Evolutionary conservation across 257 asterid species (phyloP), one percentile per base, ranked within the genome.

Genomic region (Primulina tabacum): DNA sequence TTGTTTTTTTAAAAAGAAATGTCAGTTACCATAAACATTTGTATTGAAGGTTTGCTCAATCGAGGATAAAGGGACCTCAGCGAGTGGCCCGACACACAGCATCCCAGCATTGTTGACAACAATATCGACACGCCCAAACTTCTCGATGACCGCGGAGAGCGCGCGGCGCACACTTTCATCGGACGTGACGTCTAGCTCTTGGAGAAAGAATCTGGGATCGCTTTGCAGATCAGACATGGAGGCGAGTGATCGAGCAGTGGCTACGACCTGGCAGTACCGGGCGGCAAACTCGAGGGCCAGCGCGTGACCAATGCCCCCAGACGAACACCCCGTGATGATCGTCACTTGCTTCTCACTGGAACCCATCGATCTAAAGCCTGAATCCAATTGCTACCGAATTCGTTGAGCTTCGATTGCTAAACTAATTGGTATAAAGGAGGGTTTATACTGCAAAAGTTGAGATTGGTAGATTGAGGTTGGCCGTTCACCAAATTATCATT

Each of bases 301-400:
- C 35, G 96, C 89, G 85, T 93, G 94, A 73, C 99, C 99, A 38
- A 93, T 89, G 6, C 99, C 99, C 9, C 97, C 99, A 50, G 38
- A 47, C 61, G 97, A 84, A 75, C 99, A 93, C 0, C 97, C 99
- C 0, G 97, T 90, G 28, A 93, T 78, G 60, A 93, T 34, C 69
- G 90, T 96, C 59, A 92, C 92, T 61, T 70, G 83, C 74, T 82
- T 84, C 73, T 75, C 84, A 73, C 65, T 37, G 61, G 20, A 21
- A 17, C 62, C 79, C 79, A 73, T 78, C 3, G 3, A 40, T 10
- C 55, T 4, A 47, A 34, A 47, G 18, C 55, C 55, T 14, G 55
- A 47, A 47, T 12, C 55, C 4, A 40, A 11, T 17, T 40, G 52
- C 52, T 0, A 47, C 7, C 7, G 7, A 47, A 4, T 47, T 14